Evolutionary conservation across 208 protist species (phyloP).

Genomic region (Naegleria gruberi): DNA sequence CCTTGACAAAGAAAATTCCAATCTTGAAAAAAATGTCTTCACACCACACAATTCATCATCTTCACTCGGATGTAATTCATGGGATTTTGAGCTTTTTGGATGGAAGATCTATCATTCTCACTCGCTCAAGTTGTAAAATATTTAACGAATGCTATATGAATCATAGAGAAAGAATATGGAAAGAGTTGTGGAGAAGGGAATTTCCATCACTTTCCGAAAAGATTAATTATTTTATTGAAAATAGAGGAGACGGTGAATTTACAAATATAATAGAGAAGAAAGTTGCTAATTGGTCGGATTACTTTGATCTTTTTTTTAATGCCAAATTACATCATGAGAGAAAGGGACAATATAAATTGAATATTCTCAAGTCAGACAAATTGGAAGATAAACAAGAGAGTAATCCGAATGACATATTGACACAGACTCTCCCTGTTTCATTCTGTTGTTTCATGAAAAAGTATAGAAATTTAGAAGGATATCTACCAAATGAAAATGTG

Average conservation of each 20-base stretch:
- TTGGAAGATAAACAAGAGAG: not conserved
- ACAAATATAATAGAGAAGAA: not conserved
- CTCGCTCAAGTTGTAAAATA: not conserved
- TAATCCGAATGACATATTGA: not conserved
- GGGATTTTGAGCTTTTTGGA: not conserved
- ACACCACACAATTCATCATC: no score
- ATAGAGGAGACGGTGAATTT: not conserved
- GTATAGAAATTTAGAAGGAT: not conserved
- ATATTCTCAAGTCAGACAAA: not conserved
- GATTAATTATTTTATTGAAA: not conserved
- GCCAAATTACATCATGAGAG: not conserved
- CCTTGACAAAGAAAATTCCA: not conserved
- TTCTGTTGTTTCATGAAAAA: not conserved
- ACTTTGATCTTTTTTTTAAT: not conserved
- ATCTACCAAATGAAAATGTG: not conserved
- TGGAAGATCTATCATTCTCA: not conserved
- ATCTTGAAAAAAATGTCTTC: no score
- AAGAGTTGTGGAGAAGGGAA: not conserved
- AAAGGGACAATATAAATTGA: not conserved
- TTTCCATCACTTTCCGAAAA: not conserved
- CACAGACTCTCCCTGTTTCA: not conserved
- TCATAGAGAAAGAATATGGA: not conserved
- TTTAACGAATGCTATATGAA: not conserved
- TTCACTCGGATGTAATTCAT: not conserved
- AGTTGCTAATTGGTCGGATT: not conserved